Evolutionary conservation across 2,329 filamentous ascomycete species (phyloP).

Genomic region (Arachnomyces sp.): DNA sequence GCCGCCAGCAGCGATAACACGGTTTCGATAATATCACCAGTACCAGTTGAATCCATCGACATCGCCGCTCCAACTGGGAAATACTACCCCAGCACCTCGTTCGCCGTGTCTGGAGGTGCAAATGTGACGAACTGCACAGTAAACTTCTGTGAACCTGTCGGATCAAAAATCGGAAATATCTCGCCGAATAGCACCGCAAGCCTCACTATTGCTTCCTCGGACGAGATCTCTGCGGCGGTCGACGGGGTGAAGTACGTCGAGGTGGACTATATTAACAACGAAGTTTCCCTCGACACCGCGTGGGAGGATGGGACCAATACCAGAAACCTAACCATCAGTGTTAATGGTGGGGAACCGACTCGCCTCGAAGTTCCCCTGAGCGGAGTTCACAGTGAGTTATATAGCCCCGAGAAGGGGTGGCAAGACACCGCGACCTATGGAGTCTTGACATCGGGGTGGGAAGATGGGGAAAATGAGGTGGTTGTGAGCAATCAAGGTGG

Average conservation of each 20-base stretch:
- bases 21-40: slow-evolving; percentile 15
- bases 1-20: slow-evolving; percentile 19
- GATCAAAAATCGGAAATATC: slow-evolving; percentile 38
- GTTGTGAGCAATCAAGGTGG: slow-evolving; percentile 26
- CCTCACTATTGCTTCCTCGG: slow-evolving; percentile 25
- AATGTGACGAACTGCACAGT: slow-evolving; percentile 27
- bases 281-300: slow-evolving; percentile 36
- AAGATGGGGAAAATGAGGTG: slow-evolving; percentile 32
- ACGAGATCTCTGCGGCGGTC: slow-evolving; percentile 20
- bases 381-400: slow-evolving; percentile 29
- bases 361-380: slow-evolving; percentile 45
- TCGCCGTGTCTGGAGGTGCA: slow-evolving; percentile 31
- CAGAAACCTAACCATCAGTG: slow-evolving; percentile 42
- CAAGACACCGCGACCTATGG: slow-evolving; percentile 41
- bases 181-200: slow-evolving; percentile 22
- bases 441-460: slow-evolving; percentile 42
- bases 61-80: slow-evolving; percentile 17
- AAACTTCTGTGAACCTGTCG: slow-evolving; percentile 37
- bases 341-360: slow-evolving; percentile 39
- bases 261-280: slow-evolving; percentile 48
- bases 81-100: slow-evolving; percentile 37
- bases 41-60: slow-evolving; percentile 15
- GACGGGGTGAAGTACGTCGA: slow-evolving; percentile 36
- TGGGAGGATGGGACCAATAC: slow-evolving; percentile 43
- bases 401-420: slow-evolving; percentile 42